These are phyloP conservation scores for Dianthus caryophyllus DNA, from an alignment of 148 eudicot genomes.

Conservation along the genomic window DNA sequence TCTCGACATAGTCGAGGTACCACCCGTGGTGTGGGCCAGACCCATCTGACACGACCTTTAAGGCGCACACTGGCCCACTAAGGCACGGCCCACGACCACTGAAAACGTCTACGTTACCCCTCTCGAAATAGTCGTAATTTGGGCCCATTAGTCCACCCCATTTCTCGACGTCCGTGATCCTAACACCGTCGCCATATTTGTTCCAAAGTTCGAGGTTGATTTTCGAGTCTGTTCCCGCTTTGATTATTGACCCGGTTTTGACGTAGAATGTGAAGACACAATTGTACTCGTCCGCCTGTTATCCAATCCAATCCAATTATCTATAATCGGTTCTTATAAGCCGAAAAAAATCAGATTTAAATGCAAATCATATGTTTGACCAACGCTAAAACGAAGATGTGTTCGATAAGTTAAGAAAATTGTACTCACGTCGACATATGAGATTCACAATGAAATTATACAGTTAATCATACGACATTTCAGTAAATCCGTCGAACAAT, in stretches of 20 bases:
- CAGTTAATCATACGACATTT: too few species aligned
- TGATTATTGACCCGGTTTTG: constrained; percentile 58
- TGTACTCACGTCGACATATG: too few species aligned
- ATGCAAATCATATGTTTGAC: too few species aligned
- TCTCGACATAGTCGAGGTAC: constrained; percentile 63
- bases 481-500: too few species aligned
- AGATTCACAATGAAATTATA: too few species aligned
- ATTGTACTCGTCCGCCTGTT: constrained; percentile 3
- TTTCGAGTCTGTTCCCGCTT: constrained; percentile 69
- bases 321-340: background rate
- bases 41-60: constrained; percentile 65
- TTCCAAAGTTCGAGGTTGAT: constrained; percentile 56
- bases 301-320: background rate
- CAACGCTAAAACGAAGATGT: too few species aligned
- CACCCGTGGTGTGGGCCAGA: constrained; percentile 52
- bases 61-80: constrained; percentile 44
- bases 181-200: constrained; percentile 34
- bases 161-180: constrained; percentile 44
- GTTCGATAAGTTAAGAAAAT: too few species aligned
- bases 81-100: constrained; percentile 63
- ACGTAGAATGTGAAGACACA: constrained; percentile 68
- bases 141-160: constrained; percentile 84
- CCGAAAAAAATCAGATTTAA: too few species aligned
- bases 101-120: constrained; percentile 71
- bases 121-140: constrained; percentile 65